Conservation (phyloP, 805 yeast species). For the Myxozyma neglecta region DNA sequence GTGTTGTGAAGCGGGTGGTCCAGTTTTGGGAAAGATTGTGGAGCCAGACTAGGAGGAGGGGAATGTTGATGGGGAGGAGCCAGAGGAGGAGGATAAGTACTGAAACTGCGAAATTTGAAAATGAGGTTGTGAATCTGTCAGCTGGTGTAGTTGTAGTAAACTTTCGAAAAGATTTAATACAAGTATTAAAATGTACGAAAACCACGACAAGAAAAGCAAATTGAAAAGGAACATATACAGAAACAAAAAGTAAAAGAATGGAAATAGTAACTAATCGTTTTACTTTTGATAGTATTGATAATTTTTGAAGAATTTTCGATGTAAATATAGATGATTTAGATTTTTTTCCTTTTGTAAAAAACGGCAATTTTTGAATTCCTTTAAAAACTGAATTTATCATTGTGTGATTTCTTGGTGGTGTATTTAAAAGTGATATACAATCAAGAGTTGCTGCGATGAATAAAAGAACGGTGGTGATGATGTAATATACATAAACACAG, state of each 20-base stretch:
- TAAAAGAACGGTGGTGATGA: constrained; percentile 1
- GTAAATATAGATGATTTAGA: too few species aligned
- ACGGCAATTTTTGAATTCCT: not conserved
- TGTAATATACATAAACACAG: constrained; percentile 37
- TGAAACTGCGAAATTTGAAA: constrained; percentile 61
- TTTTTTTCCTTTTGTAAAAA: too few species aligned
- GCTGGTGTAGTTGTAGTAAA: not conserved
- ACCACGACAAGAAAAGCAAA: constrained; percentile 66
- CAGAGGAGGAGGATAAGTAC: constrained; percentile 68
- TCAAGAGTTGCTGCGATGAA: constrained; percentile 16
- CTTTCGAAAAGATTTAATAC: constrained; percentile 38
- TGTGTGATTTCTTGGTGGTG: not conserved
- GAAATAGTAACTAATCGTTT: constrained; percentile 25
- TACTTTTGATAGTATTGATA: constrained; percentile 15
- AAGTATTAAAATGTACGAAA: constrained; percentile 56
- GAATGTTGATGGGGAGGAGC: constrained; percentile 76
- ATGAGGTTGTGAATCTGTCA: constrained; percentile 32
- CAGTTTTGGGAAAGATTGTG: constrained; percentile 76
- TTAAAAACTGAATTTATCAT: not conserved
- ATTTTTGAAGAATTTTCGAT: not conserved
- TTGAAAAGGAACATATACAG: constrained; percentile 76
- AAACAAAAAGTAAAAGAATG: constrained; percentile 48
- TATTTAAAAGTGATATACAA: not conserved
- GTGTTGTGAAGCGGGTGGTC: constrained; percentile 85
- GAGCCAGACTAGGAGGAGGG: constrained; percentile 75